These are phyloP conservation scores for Fusarium pseudoanthophilum DNA, from an alignment of 2,329 filamentous ascomycete genomes.

Conservation along the genomic window DNA sequence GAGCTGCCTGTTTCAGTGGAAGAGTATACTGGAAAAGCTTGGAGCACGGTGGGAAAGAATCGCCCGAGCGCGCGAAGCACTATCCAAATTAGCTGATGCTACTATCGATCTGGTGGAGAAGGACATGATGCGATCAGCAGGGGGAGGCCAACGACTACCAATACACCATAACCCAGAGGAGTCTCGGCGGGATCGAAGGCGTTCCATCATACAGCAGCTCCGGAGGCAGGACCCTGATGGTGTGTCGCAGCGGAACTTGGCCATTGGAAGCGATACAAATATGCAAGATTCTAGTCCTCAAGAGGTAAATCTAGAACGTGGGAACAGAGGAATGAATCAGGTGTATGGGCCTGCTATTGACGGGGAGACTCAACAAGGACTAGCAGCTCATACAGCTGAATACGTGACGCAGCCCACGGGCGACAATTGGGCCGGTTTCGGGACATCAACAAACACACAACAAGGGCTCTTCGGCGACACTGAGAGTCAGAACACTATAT, in stretches of 20 bases:
- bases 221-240: neutral
- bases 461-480: rapidly evolving
- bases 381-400: too few relatives aligned
- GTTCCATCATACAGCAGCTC: slow-evolving; percentile 3
- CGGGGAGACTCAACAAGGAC: neutral
- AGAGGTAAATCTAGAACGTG: neutral
- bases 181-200: neutral
- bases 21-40: neutral
- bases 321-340: neutral
- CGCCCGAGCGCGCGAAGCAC: neutral
- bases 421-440: neutral
- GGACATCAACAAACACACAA: neutral
- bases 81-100: slow-evolving; percentile 11
- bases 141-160: rapidly evolving
- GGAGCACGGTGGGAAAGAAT: neutral
- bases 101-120: slow-evolving; percentile 15
- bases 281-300: neutral
- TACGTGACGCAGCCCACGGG: rapidly evolving
- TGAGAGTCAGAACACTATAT: neutral
- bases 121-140: neutral
- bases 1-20: slow-evolving; percentile 5
- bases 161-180: neutral
- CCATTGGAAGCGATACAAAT: rapidly evolving
- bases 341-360: neutral
- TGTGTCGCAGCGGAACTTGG: neutral